Evolutionary conservation across 1,284 basidiomycete genomes (phyloP), one percentile per base, ranked within the genome.

Genomic region (Ceratobasidium sp.): DNA sequence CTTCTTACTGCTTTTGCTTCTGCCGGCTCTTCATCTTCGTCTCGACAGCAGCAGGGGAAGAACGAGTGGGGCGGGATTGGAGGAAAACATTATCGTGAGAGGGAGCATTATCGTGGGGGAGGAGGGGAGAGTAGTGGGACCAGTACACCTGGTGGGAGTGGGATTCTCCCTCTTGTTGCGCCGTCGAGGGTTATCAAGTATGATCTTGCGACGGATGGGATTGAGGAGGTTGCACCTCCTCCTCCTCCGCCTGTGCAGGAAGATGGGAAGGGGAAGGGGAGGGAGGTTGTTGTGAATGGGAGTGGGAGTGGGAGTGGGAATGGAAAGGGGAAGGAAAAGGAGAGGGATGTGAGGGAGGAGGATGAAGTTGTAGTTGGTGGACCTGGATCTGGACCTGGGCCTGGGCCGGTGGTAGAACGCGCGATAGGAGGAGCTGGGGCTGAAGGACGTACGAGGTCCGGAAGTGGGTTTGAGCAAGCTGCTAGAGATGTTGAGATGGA

Each of bases 401-500:
- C 46, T 3, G 46, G 46, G 20, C 3, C 10, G 20, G 10, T 48
- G 46, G 1, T 12, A 17, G 46, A 12, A 12, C 46, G 26, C 40
- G 38, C 28, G 3, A 33, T 28, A 61, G 33, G 38, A 6, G 26
- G 28, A 15, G 9, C 20, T 1, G n/a, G 3, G 33, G 62, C 48
- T 38, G 44, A 48, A 7, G 28, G 40, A 62, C 44, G 71, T 4
- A 50, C n/a, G 12, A 40, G 56, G 23, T 57, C 70, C 20, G 65
- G 65, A 23, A 42, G 56, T 9, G 73, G 73, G 50, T 75, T 65
- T 62, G 73, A 75, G 48, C 73, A 75, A 28, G 73, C 73, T 15
- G 73, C 73, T 7, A 50, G 50, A 28, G 73, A 75, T 33, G 73
- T 75, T 38, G 73, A 75, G 62, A 75, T 75, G 73, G 73, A 75